Percentiles rank a stretch among this genome's conserved stretches.
phyloP scores from a whole-genome alignment of 2,329 filamentous ascomycete species.

The Diaporthe ampelina region DNA sequence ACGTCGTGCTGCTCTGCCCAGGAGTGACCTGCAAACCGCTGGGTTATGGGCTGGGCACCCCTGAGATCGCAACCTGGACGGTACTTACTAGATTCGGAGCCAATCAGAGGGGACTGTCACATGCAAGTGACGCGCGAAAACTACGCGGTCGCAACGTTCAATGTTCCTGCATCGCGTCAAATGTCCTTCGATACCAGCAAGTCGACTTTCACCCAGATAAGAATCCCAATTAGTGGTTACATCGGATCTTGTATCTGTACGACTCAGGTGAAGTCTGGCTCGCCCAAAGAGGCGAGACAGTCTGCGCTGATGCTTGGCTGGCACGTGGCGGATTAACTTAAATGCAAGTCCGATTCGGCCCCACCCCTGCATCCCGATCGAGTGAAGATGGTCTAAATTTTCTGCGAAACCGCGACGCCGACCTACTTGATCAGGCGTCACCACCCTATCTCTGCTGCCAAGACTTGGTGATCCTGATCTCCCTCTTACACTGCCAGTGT shows the following conservation, averaged over 20 bases:
- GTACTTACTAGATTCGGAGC: not conserved
- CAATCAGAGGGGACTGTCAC: conserved; percentile 7
- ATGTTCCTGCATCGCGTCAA: not conserved
- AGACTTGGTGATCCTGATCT: not conserved
- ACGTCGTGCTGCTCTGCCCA: not conserved
- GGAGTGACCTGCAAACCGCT: not conserved
- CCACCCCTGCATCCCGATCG: conserved; percentile 6
- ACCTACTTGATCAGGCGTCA: conserved; percentile 5
- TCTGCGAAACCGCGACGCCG: conserved; percentile 9
- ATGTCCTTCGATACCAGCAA: not conserved
- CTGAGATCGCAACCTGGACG: too few relatives aligned
- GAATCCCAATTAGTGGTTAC: not conserved
- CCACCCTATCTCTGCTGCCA: not conserved
- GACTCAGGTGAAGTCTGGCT: not conserved
- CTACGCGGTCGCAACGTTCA: conserved; percentile 14
- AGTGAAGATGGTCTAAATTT: conserved; percentile 22
- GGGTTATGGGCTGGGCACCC: not conserved
- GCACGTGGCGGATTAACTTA: conserved; percentile 22
- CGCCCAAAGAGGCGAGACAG: not conserved
- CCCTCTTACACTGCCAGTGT: not conserved
- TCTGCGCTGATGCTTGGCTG: conserved; percentile 10
- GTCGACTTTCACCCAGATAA: not conserved
- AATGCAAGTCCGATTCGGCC: conserved; percentile 22
- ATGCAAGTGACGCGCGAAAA: conserved; percentile 4
- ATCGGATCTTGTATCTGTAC: not conserved